Base-by-base conservation (phyloP, 129 eudicot genomes). In the Mikania micrantha region DNA sequence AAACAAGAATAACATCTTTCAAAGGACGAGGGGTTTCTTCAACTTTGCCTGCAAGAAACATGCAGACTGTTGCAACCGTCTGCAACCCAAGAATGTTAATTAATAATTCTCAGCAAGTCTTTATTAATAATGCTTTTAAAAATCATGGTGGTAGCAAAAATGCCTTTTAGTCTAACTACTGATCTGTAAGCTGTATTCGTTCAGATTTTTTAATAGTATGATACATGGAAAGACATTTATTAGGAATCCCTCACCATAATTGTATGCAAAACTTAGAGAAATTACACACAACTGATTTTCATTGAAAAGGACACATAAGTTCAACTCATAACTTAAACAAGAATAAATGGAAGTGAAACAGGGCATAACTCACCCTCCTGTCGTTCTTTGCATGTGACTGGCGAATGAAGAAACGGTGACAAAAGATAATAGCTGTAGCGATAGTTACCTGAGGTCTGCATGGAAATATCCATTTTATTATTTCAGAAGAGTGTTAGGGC, bases 11-110 rank as follows among this genome's bases (percentile, higher is more conserved):
- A 20, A 92, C 98, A 75, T 88, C 96, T 80, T 84, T 88, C 42
- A 92, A 76, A 58, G 96, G 98, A 15, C 96, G 95, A 44, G 96
- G 98, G 70, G 98, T 88, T 86, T 92, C 98, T 84, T 92, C 98
- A 72, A 92, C 98, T 82, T 92, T 92, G 27, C 98, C 98, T 4
- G 98, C 98, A 60, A 92, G 96, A 84, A 92, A 92, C 98, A 92
- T 92, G 60, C 98, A 92, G 40, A 89, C 98, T 60, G 98, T 92
- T 72, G 96, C 98, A 67, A 92, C 69, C 17, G 95, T 84, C 96
- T 92, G 95, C 85, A 80, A 66, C 21, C 42, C 44, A 74, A 35
- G 9, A 64, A 74, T 21, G 34, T 56, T 73, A 25, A 35, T 72
- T 39, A 17, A 32, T 45, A 45, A 53, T 56, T 56, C 11, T 64